These are phyloP conservation scores for Austroboletus niveus DNA, from an alignment of 1,284 basidiomycete species.

Conservation along the genomic window DNA sequence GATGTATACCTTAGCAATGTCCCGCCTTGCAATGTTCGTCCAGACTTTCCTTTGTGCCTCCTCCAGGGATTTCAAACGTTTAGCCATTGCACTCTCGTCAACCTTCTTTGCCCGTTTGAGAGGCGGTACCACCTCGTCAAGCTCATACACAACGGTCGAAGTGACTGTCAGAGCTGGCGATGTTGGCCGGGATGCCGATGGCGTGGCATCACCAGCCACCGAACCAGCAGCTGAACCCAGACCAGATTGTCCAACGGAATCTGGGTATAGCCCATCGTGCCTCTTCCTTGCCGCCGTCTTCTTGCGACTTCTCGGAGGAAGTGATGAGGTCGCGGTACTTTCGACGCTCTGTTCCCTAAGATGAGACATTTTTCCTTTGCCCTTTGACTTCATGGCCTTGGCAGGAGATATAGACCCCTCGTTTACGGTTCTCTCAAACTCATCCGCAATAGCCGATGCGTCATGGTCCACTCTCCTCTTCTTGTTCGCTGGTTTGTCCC, in stretches of 20 bases:
- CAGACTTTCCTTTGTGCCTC: constrained; percentile 86
- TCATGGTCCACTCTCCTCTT: constrained; percentile 46
- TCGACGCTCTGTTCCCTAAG: constrained; percentile 46
- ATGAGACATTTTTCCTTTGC: constrained; percentile 42
- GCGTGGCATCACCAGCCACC: constrained; percentile 53
- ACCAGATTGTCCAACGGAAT: constrained; percentile 50
- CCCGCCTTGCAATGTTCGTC: constrained; percentile 79
- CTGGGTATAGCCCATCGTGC: constrained; percentile 41
- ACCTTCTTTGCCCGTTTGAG: constrained; percentile 73
- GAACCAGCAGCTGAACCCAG: constrained; percentile 57
- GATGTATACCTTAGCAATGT: constrained; percentile 70
- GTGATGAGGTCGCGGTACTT: constrained; percentile 34
- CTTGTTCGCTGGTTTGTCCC: constrained; percentile 43
- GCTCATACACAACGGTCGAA: constrained; percentile 63
- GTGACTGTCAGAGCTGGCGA: constrained; percentile 58
- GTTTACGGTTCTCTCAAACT: constrained; percentile 41
- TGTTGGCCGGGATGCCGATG: constrained; percentile 54
- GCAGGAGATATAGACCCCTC: constrained; percentile 21
- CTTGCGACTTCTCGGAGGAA: constrained; percentile 41
- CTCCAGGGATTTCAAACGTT: constrained; percentile 73
- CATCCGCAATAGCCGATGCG: constrained; percentile 38
- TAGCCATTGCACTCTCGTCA: constrained; percentile 67
- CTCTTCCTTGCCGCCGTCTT: constrained; percentile 44
- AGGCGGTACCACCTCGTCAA: constrained; percentile 65
- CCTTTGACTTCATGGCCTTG: constrained; percentile 30